These are phyloP conservation scores for Ogataea polymorpha DNA, from an alignment of 805 yeast genomes.

Conservation along the genomic window DNA sequence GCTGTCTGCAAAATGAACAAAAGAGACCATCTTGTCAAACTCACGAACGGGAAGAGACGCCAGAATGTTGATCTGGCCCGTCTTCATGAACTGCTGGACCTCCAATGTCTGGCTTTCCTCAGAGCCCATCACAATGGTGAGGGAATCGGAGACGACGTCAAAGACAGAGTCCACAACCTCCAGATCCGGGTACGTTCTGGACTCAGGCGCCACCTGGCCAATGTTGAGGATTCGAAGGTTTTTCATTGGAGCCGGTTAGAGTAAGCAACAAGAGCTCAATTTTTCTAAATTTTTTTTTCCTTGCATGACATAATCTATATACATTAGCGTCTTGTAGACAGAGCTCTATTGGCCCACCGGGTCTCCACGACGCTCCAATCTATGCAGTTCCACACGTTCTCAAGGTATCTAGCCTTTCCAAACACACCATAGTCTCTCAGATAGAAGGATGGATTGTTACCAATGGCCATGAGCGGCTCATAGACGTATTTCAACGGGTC, in stretches of 20 bases:
- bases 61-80: conserved; percentile 54
- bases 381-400: conserved; percentile 70
- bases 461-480: conserved; percentile 67
- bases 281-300: conserved; percentile 7
- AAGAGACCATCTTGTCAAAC: conserved; percentile 46
- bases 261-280: neutral
- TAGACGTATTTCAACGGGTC: conserved; percentile 39
- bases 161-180: conserved; percentile 53
- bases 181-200: conserved; percentile 64
- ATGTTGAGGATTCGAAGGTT: conserved; percentile 42
- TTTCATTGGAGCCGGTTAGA: conserved; percentile 25
- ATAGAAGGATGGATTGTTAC: conserved; percentile 69
- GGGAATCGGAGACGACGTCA: conserved; percentile 70
- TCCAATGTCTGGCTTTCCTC: conserved; percentile 57
- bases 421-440: conserved; percentile 73
- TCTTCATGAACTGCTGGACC: conserved; percentile 71
- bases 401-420: conserved; percentile 70
- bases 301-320: conserved; percentile 13
- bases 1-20: conserved; percentile 69
- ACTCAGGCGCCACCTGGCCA: conserved; percentile 49
- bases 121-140: conserved; percentile 60
- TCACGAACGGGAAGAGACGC: conserved; percentile 57
- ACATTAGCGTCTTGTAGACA: conserved; percentile 7
- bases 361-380: conserved; percentile 77
- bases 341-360: conserved; percentile 32